Evolutionary conservation across 495 filamentous ascomycete species (phyloP), one percentile per base, ranked within the genome.

Genomic region (Penicillium turbatum): DNA sequence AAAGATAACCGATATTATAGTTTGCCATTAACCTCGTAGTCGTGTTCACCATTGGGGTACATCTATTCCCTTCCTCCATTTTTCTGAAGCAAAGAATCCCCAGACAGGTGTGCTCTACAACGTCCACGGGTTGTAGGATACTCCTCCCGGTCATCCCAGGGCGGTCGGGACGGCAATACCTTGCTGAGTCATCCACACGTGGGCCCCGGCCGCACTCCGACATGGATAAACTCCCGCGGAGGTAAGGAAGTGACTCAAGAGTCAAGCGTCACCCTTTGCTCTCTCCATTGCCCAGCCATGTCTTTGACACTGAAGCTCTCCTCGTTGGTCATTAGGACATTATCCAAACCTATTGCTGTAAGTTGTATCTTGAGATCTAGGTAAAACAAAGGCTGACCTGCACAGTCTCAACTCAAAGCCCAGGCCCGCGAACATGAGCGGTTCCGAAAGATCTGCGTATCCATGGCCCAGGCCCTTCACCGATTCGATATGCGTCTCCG

Each of bases 351-450:
- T 2, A 81, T 89, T 54, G 86, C 83, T 46, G 86, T 88, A 74
- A 47, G 82, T 26, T 21, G 12, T 43, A 30, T 35, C 30, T 64
- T 24, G 21, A 24, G 21, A 24, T 75, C 4, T 73, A 75, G 59
- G 66, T 75, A 57, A 72, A 8, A 72, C 76, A 53, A 69, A 82
- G 66, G 62, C 71, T 76, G 49, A 71, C 56, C 38, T 7, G 13
- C 17, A 11, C 68, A 98, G 93, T 96, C 90, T 67, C 84, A 82
- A 67, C 95, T 99, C 73, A 97, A 96, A 72, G 79, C 78, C 21
- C 92, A 97, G 78, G 95, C 93, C 13, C 88, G 88, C 60, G 95
- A 99, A 64, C 95, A 97, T 74, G 89, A 91, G 41, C 77, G 84
- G 15, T 99, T 97, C 73, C 88, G 95, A 15, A 71, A 71, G n/a